These are phyloP conservation scores for Saccharomycopsis schoenii DNA, from an alignment of 805 yeast species.

Conservation along the genomic window DNA sequence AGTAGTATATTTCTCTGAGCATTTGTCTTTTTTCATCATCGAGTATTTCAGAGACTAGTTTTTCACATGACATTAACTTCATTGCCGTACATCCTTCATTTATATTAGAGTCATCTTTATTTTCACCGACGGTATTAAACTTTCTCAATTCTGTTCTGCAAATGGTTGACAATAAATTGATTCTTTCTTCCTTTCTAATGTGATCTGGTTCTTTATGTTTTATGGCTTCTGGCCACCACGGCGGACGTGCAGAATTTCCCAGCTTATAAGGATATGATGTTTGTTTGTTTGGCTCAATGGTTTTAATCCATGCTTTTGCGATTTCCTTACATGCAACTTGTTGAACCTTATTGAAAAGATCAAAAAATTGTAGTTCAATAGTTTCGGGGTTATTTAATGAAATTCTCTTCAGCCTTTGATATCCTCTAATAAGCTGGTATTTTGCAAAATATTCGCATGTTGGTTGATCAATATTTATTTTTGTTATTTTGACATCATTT, in stretches of 20 bases:
- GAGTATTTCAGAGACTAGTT: neutral
- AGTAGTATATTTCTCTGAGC: conserved; percentile 7
- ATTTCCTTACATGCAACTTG: conserved; percentile 50
- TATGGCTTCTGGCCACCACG: conserved; percentile 61
- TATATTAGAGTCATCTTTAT: neutral
- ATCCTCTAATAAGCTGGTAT: neutral
- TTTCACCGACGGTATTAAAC: neutral
- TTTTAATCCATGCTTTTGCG: conserved; percentile 59
- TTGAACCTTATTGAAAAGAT: conserved; percentile 21
- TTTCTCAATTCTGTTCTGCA: conserved; percentile 2
- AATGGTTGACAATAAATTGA: conserved; percentile 34
- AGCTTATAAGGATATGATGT: conserved; percentile 50
- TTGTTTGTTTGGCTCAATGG: conserved; percentile 59
- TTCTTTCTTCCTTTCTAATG: conserved; percentile 46
- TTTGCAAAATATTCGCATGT: neutral
- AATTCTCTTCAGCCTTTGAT: conserved; percentile 2
- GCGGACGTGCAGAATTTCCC: conserved; percentile 41
- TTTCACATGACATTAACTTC: conserved; percentile 1
- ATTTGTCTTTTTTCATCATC: neutral
- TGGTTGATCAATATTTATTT: neutral
- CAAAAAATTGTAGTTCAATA: conserved; percentile 7
- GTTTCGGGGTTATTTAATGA: conserved; percentile 5
- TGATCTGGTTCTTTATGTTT: conserved; percentile 71
- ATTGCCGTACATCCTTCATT: neutral
- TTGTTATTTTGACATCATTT: neutral